Base-by-base conservation (phyloP, 108 stramenopile species). In the Cyclotella kingstonii region DNA sequence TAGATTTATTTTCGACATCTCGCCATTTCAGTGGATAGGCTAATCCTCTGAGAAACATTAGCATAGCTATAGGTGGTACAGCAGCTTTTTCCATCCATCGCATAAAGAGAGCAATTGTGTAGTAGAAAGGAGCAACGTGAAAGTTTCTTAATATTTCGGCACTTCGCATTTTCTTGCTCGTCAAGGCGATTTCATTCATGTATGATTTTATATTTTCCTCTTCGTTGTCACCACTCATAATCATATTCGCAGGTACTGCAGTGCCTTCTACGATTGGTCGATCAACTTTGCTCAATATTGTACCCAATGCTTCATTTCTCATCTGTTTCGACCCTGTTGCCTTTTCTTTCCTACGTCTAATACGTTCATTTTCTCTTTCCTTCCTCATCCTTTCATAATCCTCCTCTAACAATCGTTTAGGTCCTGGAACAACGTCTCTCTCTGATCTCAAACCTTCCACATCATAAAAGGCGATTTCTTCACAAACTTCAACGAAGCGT, bases 101-200 rank as follows among this genome's bases (percentile, higher is more conserved):
- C 60, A 77, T 65, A 25, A 73, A 61, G 17, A 93, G 72, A 23
- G 91, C 85, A 40, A 86, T 77, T 1, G 87, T 86, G 39, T 93
- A 93, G 43, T 89, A 93, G 36, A 93, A 70, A 3, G 91, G 91
- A 8, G 91, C 91, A 6, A 89, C 88, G 60, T 89, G 89, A 45
- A 86, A 78, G 55, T 93, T 89, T 14, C 74, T 60, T 9, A 93
- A 41, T 17, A 93, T 84, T 43, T 92, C 91, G 17, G 41, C 53
- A 0, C 88, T 83, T 36, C 76, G 54, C 80, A 84, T 77, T 28
- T 70, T 48, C 52, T 58, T 64, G 56, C 57, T 59, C 0, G 71
- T 45, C 10, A 29, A 21, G 15, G 71, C 39, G 11, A 73, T 41
- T 63, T 64, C 63, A 41, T 64, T 41, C 63, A 73, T 64, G 56